Conservation (phyloP, 164 flowering plant genomes). For the Tetrastigma voinierianum region DNA sequence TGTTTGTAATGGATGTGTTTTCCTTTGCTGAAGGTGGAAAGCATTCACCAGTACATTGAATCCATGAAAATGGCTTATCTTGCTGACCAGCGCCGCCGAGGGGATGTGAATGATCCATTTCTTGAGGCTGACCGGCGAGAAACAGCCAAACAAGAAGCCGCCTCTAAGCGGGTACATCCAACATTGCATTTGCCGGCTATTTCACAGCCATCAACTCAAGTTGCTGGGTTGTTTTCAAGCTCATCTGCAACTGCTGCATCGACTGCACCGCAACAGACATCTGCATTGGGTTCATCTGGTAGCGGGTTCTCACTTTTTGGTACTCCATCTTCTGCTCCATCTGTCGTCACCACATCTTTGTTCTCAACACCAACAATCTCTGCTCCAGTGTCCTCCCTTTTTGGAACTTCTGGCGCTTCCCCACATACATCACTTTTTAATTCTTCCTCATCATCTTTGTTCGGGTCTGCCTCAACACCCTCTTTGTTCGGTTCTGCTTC, state of each 20-base stretch:
- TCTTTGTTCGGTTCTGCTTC: constrained; percentile 40
- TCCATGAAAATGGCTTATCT: constrained; percentile 96
- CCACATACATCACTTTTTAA: constrained; percentile 62
- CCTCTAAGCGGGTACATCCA: constrained; percentile 90
- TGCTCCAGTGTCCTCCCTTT: constrained; percentile 52
- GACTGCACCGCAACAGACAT: constrained; percentile 36
- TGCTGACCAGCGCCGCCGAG: constrained; percentile 83
- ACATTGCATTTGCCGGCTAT: constrained; percentile 74
- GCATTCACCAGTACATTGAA: constrained; percentile 90
- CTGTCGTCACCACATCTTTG: constrained; percentile 43
- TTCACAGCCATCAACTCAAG: constrained; percentile 74
- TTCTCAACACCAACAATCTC: constrained; percentile 66
- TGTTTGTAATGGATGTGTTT: background rate
- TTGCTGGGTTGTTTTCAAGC: constrained; percentile 62
- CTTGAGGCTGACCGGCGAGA: constrained; percentile 94
- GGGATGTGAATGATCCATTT: constrained; percentile 86
- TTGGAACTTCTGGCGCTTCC: constrained; percentile 54
- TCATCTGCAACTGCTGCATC: constrained; percentile 47
- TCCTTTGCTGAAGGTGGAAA: constrained; percentile 64
- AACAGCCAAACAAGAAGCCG: constrained; percentile 91
- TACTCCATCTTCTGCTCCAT: constrained; percentile 57
- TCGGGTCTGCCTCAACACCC: constrained; percentile 55
- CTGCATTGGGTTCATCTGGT: constrained; percentile 63
- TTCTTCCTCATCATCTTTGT: constrained; percentile 49
- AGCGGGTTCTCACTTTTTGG: constrained; percentile 59